Percentiles rank a stretch among this genome's conserved stretches.
These are phyloP conservation scores for Boletus sp. DNA, from an alignment of 768 basidiomycete genomes.

Conservation along the genomic window DNA sequence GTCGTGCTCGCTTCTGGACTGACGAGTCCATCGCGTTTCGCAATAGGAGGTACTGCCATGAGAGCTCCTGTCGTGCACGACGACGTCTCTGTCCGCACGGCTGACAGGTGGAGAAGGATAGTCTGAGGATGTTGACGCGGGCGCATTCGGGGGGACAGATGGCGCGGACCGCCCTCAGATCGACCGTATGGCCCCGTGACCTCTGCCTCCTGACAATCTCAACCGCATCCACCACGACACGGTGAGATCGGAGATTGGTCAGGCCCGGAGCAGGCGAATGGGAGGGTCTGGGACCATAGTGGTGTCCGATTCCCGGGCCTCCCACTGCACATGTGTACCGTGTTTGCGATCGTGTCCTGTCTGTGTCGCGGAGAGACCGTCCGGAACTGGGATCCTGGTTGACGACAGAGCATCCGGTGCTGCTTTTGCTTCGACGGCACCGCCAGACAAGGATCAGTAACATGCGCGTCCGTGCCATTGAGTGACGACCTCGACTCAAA, in stretches of 20 bases:
- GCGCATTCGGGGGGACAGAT: background rate
- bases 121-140: background rate
- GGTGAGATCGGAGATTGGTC: background rate
- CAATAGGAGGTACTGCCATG: too few relatives aligned
- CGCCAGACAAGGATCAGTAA: background rate
- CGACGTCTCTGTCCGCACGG: background rate
- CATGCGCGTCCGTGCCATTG: background rate
- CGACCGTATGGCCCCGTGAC: too few relatives aligned
- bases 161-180: too few relatives aligned
- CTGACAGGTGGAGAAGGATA: slow-evolving; percentile 9
- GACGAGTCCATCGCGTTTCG: background rate
- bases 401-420: background rate
- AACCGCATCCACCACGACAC: slow-evolving; percentile 17
- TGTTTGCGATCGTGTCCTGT: too few relatives aligned
- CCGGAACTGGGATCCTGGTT: background rate
- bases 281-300: background rate
- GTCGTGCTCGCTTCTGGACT: background rate
- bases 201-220: too few relatives aligned
- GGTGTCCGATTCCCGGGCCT: too few relatives aligned
- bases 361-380: background rate
- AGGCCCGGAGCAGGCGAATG: too few relatives aligned
- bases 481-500: too few relatives aligned
- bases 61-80: background rate
- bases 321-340: too few relatives aligned
- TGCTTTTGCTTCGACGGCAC: slow-evolving; percentile 1